These are phyloP conservation scores for Fonsecaea monophora DNA, from an alignment of 2,329 filamentous ascomycete genomes.

Conservation along the genomic window DNA sequence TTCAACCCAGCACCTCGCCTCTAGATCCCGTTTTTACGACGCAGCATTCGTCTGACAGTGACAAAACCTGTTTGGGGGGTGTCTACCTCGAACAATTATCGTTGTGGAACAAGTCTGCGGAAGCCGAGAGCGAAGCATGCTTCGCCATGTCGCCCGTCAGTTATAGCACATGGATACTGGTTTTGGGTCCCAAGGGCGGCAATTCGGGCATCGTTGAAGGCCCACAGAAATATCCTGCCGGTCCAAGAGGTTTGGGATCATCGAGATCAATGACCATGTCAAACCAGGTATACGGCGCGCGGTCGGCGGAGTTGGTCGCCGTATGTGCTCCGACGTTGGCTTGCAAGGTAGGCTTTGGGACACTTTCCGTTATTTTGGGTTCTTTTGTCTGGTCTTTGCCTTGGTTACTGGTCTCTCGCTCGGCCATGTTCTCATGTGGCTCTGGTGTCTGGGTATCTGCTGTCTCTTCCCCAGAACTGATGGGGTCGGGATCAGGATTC, in stretches of 20 bases:
- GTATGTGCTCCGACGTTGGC: neutral
- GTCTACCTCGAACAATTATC: neutral
- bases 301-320: neutral
- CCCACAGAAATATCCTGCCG: neutral
- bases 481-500: neutral
- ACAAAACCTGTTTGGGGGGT: neutral
- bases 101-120: neutral
- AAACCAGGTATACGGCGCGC: neutral
- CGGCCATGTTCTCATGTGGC: neutral
- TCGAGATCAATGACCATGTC: conserved; percentile 4
- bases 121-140: neutral
- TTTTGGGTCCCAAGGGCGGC: neutral
- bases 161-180: neutral
- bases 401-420: neutral
- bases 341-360: neutral
- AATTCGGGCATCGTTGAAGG: neutral
- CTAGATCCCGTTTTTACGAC: neutral
- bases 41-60: neutral
- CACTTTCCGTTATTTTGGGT: neutral
- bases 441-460: neutral
- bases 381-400: neutral
- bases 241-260: neutral
- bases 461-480: neutral
- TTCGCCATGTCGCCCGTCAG: neutral
- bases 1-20: neutral